These are phyloP conservation scores for Hyaloperonospora arabidopsidis DNA, from an alignment of 352 stramenopile species.

Conservation along the genomic window DNA sequence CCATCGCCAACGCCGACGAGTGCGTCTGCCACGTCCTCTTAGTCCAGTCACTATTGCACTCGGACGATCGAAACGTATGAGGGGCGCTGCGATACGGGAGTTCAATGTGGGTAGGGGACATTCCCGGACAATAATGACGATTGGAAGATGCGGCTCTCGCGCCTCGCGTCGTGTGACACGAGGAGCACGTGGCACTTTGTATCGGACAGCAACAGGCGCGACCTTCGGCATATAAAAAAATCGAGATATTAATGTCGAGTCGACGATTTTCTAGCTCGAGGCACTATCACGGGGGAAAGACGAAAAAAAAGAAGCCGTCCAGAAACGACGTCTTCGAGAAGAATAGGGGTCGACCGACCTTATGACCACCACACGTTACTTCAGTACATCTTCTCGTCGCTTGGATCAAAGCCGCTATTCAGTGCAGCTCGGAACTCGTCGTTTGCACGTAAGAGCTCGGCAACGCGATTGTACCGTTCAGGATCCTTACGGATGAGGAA, in stretches of 20 bases:
- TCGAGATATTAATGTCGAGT: too few species aligned
- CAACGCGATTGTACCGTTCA: constrained; percentile 74
- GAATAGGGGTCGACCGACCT: too few species aligned
- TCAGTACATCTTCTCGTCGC: constrained; percentile 84
- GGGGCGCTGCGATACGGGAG: neutral
- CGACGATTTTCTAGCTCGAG: too few species aligned
- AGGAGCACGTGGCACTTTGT: constrained; percentile 21
- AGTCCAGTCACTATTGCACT: neutral
- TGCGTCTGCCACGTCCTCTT: constrained; percentile 6
- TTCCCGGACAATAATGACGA: constrained; percentile 6
- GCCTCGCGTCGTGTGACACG: constrained; percentile 27
- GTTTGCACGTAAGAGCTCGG: constrained; percentile 75
- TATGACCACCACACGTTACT: too few species aligned
- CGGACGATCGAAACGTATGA: too few species aligned
- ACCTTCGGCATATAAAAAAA: neutral
- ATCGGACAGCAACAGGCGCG: constrained; percentile 15
- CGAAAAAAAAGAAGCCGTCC: too few species aligned
- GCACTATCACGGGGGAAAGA: too few species aligned
- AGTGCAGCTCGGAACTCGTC: constrained; percentile 79
- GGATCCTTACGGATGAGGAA: constrained; percentile 84
- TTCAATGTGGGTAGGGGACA: constrained; percentile 11
- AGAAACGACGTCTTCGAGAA: too few species aligned
- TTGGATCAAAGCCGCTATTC: constrained; percentile 84
- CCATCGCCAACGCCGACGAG: constrained; percentile 28
- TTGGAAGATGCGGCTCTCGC: constrained; percentile 29